Evolutionary conservation across 768 basidiomycete species (phyloP).

Genomic region (Multifurca ochricompacta): DNA sequence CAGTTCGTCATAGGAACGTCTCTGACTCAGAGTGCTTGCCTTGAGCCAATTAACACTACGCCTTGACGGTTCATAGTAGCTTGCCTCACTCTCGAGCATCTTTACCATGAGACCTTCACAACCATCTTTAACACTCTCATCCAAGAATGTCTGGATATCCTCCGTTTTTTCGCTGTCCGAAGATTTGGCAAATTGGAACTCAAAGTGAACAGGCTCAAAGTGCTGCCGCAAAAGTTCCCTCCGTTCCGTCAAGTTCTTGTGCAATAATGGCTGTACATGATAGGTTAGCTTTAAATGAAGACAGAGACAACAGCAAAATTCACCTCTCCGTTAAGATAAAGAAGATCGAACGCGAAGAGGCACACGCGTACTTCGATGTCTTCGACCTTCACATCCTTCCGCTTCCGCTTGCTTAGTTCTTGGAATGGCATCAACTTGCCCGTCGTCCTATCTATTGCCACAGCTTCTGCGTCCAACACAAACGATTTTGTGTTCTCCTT

Average conservation of each 20-base stretch:
- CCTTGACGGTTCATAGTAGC: conserved; percentile 92
- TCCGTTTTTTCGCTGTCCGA: conserved; percentile 86
- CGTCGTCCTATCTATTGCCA: conserved; percentile 82
- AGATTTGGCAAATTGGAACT: conserved; percentile 89
- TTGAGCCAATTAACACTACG: conserved; percentile 98
- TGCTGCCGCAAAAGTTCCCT: conserved; percentile 69
- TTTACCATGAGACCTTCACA: conserved; percentile 99
- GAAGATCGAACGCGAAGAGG: conserved; percentile 90
- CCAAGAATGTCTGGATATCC: conserved; percentile 90
- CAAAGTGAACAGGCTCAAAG: conserved; percentile 75
- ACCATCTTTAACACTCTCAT: conserved; percentile 95
- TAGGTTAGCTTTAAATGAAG: neutral
- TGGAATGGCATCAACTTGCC: conserved; percentile 95
- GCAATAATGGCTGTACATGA: conserved; percentile 64
- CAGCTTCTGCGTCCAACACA: conserved; percentile 94
- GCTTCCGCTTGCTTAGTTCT: conserved; percentile 87
- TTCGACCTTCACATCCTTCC: conserved; percentile 96
- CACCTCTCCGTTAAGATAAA: conserved; percentile 97
- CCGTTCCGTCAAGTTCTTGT: conserved; percentile 65
- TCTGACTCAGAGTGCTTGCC: conserved; percentile 36
- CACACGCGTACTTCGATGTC: conserved; percentile 97
- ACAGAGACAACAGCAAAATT: conserved; percentile 22
- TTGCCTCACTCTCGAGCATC: conserved; percentile 88
- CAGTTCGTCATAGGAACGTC: neutral
- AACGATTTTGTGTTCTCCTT: conserved; percentile 79